Evolutionary conservation across 805 yeast species (phyloP).

Genomic region (Helenozyma baotianmanensis): DNA sequence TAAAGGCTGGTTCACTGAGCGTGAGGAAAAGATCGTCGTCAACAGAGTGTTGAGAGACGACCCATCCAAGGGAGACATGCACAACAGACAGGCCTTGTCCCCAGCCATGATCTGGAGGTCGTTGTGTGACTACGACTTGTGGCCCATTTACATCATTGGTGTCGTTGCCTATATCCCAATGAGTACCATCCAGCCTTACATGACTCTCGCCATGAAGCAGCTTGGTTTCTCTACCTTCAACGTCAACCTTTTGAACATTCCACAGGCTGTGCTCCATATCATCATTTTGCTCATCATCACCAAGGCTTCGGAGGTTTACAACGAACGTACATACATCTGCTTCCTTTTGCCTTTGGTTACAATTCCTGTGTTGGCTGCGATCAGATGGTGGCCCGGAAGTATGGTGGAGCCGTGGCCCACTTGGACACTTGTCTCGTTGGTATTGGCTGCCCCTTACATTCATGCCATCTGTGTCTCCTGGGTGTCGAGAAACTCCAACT

Average conservation of each 20-base stretch:
- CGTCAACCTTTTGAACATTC: constrained; percentile 49
- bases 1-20: constrained; percentile 43
- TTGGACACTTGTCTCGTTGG: constrained; percentile 28
- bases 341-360: constrained; percentile 20
- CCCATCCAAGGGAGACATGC: constrained; percentile 57
- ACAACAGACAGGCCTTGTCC: constrained; percentile 50
- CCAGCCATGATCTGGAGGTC: constrained; percentile 34
- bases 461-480: constrained; percentile 54
- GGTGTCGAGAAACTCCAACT: constrained; percentile 57
- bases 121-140: constrained; percentile 43
- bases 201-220: constrained; percentile 42
- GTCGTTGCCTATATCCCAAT: constrained; percentile 22
- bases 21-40: constrained; percentile 52
- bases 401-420: constrained; percentile 37
- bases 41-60: constrained; percentile 57
- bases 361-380: constrained; percentile 25
- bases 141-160: constrained; percentile 51
- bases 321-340: constrained; percentile 18
- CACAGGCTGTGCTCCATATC: constrained; percentile 31
- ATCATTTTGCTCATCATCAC: constrained; percentile 13
- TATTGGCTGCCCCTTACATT: constrained; percentile 42
- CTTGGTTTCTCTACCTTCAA: constrained; percentile 49
- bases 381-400: constrained; percentile 37
- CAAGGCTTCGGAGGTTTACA: constrained; percentile 14
- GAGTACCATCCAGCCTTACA: constrained; percentile 23